Evolutionary conservation across 2,329 filamentous ascomycete genomes (phyloP), one percentile per base, ranked within the genome.

Genomic region (Claviceps sp.): DNA sequence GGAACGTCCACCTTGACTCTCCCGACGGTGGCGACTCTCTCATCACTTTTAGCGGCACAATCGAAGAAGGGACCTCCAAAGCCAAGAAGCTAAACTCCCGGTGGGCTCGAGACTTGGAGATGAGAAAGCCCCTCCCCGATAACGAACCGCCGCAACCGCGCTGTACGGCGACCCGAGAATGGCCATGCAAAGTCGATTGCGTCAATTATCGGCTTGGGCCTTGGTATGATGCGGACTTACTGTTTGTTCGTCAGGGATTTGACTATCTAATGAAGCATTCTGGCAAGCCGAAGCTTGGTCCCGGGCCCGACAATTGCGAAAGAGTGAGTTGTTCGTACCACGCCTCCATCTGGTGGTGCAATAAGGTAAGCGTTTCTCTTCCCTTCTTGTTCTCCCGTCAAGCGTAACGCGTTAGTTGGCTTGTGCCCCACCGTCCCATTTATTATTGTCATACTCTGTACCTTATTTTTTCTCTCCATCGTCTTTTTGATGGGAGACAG

Each of bases 341-440:
- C 13, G 30, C 22, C 16, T 36, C 44, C 7, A 51, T 51, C 34
- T 51, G 50, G 50, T 51, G 50, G 50, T 51, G 50, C 44, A 47
- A 54, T 47, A 40, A 55, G 41, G 45, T 48, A 48, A 34, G 50
- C 18, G 30, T 22, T 30, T 38, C 16, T 41, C 9, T 41, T 20
- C 18, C 16, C 4, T 20, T 41, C 16, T 3, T 3, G n/a, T 41
- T 20, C 5, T 41, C 4, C 8, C 7, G 8, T 18, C 30, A 34
- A 34, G 30, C 26, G 26, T 26, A n/a, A n/a, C n/a, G 26, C 24
- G 24, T 26, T 26, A 26, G 24, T 26, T 26, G 24, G 26, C 26
- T 30, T 30, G 26, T 9, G 26, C 9, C 26, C 26, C 26, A 30
- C 26, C 9, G 26, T 9, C 26, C 26, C 26, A 30, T 8, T 20